These are phyloP conservation scores for Geranomyces variabilis DNA, from an alignment of 192 early-diverging fungal genomes.

Conservation along the genomic window DNA sequence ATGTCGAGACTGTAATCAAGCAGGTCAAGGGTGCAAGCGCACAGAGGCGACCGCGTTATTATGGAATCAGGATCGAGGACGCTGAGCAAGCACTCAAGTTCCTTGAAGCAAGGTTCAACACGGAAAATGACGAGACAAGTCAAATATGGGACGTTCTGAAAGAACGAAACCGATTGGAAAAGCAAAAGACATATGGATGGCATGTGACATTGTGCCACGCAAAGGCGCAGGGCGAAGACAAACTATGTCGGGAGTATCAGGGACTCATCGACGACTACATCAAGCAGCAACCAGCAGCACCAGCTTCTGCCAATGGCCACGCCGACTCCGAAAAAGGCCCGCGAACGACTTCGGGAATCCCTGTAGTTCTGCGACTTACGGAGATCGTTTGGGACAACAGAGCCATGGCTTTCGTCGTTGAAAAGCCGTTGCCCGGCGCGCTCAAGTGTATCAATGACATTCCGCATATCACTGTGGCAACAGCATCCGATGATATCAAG, in stretches of 20 bases:
- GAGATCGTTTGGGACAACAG: slow-evolving; percentile 38
- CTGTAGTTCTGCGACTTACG: slow-evolving; percentile 3
- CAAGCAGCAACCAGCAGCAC: background rate
- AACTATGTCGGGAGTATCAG: background rate
- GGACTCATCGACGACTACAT: background rate
- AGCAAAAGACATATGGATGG: slow-evolving; percentile 14
- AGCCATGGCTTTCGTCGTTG: slow-evolving; percentile 32
- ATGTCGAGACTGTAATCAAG: slow-evolving; percentile 31
- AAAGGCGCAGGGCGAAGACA: background rate
- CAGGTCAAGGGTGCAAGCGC: slow-evolving; percentile 24
- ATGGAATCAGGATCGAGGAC: slow-evolving; percentile 28
- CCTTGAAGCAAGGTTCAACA: slow-evolving; percentile 15
- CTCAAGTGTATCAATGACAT: slow-evolving; percentile 24
- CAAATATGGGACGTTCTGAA: slow-evolving; percentile 7
- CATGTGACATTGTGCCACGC: slow-evolving; percentile 38
- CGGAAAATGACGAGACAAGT: background rate
- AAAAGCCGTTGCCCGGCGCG: background rate
- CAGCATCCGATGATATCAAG: slow-evolving; percentile 31
- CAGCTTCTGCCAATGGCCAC: background rate
- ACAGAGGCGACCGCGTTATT: slow-evolving; percentile 20
- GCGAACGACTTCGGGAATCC: slow-evolving; percentile 10
- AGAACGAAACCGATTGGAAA: background rate
- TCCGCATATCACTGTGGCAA: slow-evolving; percentile 45
- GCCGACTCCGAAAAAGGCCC: background rate
- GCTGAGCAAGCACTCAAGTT: slow-evolving; percentile 12